A percentile compares a stretch with the other conserved stretches of the same genome.
phyloP scores from a whole-genome alignment of 257 asterid genomes.

The Solanum commersonii region DNA sequence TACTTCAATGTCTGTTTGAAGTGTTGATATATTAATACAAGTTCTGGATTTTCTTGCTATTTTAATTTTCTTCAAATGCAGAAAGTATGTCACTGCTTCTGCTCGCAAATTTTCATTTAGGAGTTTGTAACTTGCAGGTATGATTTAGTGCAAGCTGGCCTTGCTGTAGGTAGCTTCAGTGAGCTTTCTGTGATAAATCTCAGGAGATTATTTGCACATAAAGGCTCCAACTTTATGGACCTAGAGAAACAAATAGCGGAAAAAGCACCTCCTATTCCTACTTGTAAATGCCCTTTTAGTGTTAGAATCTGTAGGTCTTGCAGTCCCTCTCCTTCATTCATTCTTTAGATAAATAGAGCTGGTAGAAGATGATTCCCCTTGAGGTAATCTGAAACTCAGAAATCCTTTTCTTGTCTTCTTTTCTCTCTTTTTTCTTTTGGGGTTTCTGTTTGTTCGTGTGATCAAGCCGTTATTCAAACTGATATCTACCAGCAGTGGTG shows the following conservation, averaged over 20 bases:
- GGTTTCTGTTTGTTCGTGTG: background rate
- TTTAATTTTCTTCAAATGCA: background rate
- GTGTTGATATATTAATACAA: background rate
- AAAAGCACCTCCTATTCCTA: slow-evolving; percentile 10
- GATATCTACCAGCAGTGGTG: background rate
- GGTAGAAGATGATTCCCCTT: too few relatives aligned
- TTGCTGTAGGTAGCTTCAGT: slow-evolving; percentile 62
- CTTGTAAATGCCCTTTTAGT: slow-evolving; percentile 10
- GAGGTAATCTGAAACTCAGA: background rate
- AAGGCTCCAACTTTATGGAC: slow-evolving; percentile 87
- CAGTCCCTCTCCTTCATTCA: background rate
- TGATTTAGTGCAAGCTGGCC: slow-evolving; percentile 77
- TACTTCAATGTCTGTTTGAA: background rate
- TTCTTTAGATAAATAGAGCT: background rate
- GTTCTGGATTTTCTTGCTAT: background rate
- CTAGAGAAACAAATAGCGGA: slow-evolving; percentile 73
- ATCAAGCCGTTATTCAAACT: background rate
- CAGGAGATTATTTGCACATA: slow-evolving; percentile 75
- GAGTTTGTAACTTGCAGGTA: slow-evolving; percentile 40
- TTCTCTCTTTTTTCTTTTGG: background rate
- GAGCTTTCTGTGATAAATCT: slow-evolving; percentile 91
- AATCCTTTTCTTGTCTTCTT: background rate
- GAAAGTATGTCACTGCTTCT: background rate
- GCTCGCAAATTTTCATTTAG: background rate
- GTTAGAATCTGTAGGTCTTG: background rate